Evolutionary conservation across 129 eudicot genomes (phyloP), one percentile per base, ranked within the genome.

Genomic region (Calendula officinalis): DNA sequence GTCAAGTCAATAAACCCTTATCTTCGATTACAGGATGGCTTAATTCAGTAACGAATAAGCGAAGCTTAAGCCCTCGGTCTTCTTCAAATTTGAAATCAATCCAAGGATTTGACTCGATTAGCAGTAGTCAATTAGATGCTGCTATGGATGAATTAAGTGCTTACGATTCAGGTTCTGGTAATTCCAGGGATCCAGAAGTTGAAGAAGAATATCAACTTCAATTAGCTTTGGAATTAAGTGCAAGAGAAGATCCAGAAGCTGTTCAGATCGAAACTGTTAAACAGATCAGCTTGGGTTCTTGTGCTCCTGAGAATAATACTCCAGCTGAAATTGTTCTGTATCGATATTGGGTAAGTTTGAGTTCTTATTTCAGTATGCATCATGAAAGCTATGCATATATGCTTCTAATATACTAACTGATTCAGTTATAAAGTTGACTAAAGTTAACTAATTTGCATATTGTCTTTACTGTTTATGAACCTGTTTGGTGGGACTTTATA

Each of bases 201-300:
- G 96, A 91, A 61, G 99, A 88, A 74, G 96, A 88, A 73, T 83
- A 83, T 79, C 99, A 92, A 50, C 77, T 92, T 62, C 91, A 92
- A 45, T 76, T 92, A 80, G 99, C 99, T 75, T 71, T 92, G 76
- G 96, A 83, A 76, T 69, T 92, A 81, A 92, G 99, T 81, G 96
- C 92, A 30, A 88, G 70, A 66, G 99, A 92, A 76, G 99, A 92
- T 70, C 99, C 99, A 39, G 99, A 88, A 74, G 99, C 99, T 8
- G 89, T 81, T 37, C 95, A 92, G 70, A 92, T 92, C 69, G 99
- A 92, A 72, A 95, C 96, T 60, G 99, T 88, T 64, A 88, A 92
- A 78, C 95, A 88, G 82, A 92, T 92, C 54, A 92, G 99, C 78
- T 85, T 92, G 68, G 95, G 85, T 5, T 77, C 91, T 52, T 81